A percentile compares a stretch with the other conserved stretches of the same genome.
Conservation (phyloP, 805 yeast species). For the Monosporozyma siamensis region DNA sequence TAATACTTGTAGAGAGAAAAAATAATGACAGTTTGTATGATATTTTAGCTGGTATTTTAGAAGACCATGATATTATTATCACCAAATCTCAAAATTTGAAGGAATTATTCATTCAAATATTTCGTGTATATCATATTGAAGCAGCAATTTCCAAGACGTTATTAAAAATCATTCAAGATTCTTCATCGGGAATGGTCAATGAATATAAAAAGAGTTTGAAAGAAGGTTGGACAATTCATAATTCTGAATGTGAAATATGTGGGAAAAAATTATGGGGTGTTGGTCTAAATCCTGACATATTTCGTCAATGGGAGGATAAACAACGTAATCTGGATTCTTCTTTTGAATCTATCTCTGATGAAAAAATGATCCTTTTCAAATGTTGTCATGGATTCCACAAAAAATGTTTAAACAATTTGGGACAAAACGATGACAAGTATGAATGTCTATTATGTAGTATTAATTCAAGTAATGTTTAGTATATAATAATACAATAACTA, state of each 20-base stretch:
- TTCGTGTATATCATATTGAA: conserved; percentile 57
- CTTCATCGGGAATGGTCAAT: conserved; percentile 41
- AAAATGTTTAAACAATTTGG: conserved; percentile 22
- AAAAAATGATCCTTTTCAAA: conserved; percentile 15
- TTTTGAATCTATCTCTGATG: background rate
- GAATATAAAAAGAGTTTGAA: conserved; percentile 34
- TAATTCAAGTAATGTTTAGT: background rate
- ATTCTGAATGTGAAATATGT: conserved; percentile 63
- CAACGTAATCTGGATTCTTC: conserved; percentile 22
- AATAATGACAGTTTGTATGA: conserved; percentile 31
- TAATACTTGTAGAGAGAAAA: conserved; percentile 14
- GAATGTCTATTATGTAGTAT: conserved; percentile 19
- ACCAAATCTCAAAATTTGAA: conserved; percentile 53
- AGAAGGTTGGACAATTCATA: conserved; percentile 56
- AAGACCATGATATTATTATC: conserved; percentile 36
- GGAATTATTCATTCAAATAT: conserved; percentile 51
- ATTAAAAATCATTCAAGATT: conserved; percentile 46
- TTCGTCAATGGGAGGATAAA: conserved; percentile 48
- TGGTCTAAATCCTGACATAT: conserved; percentile 40
- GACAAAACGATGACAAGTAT: conserved; percentile 15
- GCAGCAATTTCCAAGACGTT: conserved; percentile 44
- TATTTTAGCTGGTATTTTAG: conserved; percentile 48
- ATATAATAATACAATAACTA: background rate
- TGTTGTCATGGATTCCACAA: conserved; percentile 28
- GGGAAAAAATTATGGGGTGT: conserved; percentile 67